Evolutionary conservation across 2,329 filamentous ascomycete genomes (phyloP), one percentile per base, ranked within the genome.

Genomic region (Bimuria novae-zelandiae): DNA sequence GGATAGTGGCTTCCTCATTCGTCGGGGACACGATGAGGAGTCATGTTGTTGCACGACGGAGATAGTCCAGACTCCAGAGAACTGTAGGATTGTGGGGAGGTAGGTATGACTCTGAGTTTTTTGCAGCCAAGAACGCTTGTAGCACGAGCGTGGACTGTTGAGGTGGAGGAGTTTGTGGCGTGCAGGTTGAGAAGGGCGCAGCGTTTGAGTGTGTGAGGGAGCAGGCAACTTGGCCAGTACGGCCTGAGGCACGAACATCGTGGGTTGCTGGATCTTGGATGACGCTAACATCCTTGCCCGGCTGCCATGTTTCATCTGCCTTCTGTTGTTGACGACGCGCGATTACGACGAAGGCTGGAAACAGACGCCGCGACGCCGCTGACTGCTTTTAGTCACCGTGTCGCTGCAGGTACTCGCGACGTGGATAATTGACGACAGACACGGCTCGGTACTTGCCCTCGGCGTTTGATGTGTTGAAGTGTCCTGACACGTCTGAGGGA

Each of bases 181-280:
- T 23, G 22, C 40, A n/a, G n/a, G 11, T 1, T 33, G 33, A 16
- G 30, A 45, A 35, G 29, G 27, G 42, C 42, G 42, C 30, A 35
- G 17, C 21, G 30, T 16, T 12, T 10, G 21, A n/a, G 4, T 12
- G 17, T 22, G 11, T 4, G 35, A 30, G 16, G 25, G 35, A 45
- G 29, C 17, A 45, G 42, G 42, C 42, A 45, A 45, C 42, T 25
- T 45, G 42, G 42, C 41, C n/a, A 39, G 27, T 14, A 8, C 35
- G n/a, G n/a, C 32, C 40, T 43, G 25, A 43, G 40, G 40, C 42
- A 35, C 30, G 14, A 36, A 36, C 8, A 16, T 17, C 16, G 8
- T 14, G n/a, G 27, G 27, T 7, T 12, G 27, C 12, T 12, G 30
- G 10, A 22, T 44, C 17, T 22, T 14, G 36, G 16, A 45, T 44